A percentile compares a stretch with the other conserved stretches of the same genome.
Evolutionary conservation across 805 yeast genomes (phyloP).

Genomic region (Zygosaccharomyces bisporus): DNA sequence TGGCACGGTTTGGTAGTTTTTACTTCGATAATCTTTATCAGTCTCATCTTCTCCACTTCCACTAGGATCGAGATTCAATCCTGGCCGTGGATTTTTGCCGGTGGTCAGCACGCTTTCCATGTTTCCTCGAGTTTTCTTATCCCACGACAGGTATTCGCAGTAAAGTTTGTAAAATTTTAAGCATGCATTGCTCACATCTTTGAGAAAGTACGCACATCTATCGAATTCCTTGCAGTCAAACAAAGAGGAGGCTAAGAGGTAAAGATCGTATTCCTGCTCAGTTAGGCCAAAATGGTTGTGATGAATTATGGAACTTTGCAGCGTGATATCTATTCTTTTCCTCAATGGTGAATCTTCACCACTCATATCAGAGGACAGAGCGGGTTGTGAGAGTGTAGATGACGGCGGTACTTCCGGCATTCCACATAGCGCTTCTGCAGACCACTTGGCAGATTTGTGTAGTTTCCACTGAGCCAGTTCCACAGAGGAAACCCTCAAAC

Average conservation of each 20-base stretch:
- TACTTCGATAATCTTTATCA: constrained; percentile 3
- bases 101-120: constrained; percentile 59
- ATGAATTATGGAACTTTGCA: constrained; percentile 1
- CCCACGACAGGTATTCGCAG: constrained; percentile 70
- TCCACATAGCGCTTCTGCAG: constrained; percentile 75
- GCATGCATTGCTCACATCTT: constrained; percentile 47
- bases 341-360: constrained; percentile 26
- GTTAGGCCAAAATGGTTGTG: constrained; percentile 17
- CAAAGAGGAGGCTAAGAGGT: constrained; percentile 63
- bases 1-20: constrained; percentile 1
- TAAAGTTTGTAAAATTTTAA: constrained; percentile 62
- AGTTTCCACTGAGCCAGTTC: constrained; percentile 56
- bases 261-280: constrained; percentile 41
- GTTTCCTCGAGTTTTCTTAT: constrained; percentile 67
- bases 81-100: constrained; percentile 25
- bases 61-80: constrained; percentile 8
- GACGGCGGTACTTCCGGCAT: constrained; percentile 30
- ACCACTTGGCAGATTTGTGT: constrained; percentile 75
- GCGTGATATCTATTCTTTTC: constrained; percentile 13
- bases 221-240: constrained; percentile 84
- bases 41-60: constrained; percentile 12
- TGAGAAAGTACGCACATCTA: constrained; percentile 61
- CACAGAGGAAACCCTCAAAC: constrained; percentile 40
- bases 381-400: background rate
- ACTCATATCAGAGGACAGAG: constrained; percentile 16